Evolutionary conservation across 108 stramenopile genomes (phyloP), one percentile per base, ranked within the genome.

Genomic region (Hondaea fermentalgiana): DNA sequence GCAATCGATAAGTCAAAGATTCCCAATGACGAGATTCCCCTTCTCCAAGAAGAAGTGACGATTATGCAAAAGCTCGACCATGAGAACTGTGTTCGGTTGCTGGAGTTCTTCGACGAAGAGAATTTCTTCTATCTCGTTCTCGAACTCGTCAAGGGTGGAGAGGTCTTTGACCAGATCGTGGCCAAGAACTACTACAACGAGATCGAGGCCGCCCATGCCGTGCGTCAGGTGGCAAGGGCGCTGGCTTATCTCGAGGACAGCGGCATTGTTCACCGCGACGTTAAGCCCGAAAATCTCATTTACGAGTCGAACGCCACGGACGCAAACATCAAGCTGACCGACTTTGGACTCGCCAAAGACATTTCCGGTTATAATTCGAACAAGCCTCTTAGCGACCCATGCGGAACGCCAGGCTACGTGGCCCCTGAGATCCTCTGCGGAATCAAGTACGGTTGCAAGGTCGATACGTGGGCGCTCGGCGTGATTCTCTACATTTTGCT

Each of bases 321-420:
- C 88, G 93, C 95, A 3, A 92, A 93, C 72, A 95, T 98, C 83
- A 96, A 96, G 58, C 58, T 98, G 87, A 95, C 96, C 19, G 97
- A 98, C 92, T 98, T 98, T 89, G 97, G 97, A 3, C 96, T 98
- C 90, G 96, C 97, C 0, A 95, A 95, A 29, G 90, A 95, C 35
- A 95, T 96, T 23, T 93, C 95, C 57, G 93, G 92, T 92, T 43
- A 92, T 92, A 60, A 87, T 8, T 28, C 94, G 35, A 92, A 94
- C 69, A 93, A 93, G 49, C 93, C 94, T 57, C 89, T 96, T 60
- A 93, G 94, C 17, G 96, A 94, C 53, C 96, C 96, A 60, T 97
- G 96, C 59, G 97, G 97, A 10, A 97, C 97, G 42, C 97, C 97
- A 5, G 97, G 96, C 72, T 98, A 97, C 90, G 96, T 99, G n/a